Evolutionary conservation across 1,139 yeast species (phyloP).

Genomic region (Lodderomyces pseudojiufengensis): DNA sequence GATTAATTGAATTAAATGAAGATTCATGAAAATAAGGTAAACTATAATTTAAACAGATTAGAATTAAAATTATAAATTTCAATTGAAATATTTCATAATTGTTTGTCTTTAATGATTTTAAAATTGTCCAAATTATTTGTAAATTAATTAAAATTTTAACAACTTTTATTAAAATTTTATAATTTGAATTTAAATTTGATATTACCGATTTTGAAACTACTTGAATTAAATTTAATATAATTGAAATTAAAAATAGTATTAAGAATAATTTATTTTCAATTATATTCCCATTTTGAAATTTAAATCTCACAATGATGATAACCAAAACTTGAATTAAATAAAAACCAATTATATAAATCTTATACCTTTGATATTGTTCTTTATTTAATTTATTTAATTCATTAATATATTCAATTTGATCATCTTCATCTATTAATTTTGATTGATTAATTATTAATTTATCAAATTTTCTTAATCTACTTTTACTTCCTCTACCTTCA

Average conservation of each 20-base stretch:
- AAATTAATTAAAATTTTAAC: too few species aligned
- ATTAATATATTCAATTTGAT: conserved; percentile 19
- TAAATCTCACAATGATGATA: neutral
- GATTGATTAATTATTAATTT: conserved; percentile 12
- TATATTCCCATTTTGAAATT: neutral
- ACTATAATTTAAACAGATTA: conserved; percentile 15
- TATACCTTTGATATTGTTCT: conserved; percentile 6
- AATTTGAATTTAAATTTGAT: too few species aligned
- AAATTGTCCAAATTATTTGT: neutral
- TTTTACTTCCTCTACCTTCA: conserved; percentile 1
- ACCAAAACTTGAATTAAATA: conserved; percentile 6
- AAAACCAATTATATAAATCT: conserved; percentile 6
- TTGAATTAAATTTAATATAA: conserved; percentile 6
- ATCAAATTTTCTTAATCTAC: conserved; percentile 15
- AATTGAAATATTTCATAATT: neutral
- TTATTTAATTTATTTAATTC: conserved; percentile 11
- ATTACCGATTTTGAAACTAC: neutral
- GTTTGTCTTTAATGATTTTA: neutral
- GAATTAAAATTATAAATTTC: too few species aligned
- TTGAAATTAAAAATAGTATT: conserved; percentile 4
- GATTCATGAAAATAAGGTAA: conserved; percentile 14
- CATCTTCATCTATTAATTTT: conserved; percentile 18
- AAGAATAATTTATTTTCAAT: neutral
- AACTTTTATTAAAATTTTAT: too few species aligned
- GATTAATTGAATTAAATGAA: conserved; percentile 13